Evolutionary conservation across 768 basidiomycete genomes (phyloP).

Genomic region (Hydnomerulius pinastri): DNA sequence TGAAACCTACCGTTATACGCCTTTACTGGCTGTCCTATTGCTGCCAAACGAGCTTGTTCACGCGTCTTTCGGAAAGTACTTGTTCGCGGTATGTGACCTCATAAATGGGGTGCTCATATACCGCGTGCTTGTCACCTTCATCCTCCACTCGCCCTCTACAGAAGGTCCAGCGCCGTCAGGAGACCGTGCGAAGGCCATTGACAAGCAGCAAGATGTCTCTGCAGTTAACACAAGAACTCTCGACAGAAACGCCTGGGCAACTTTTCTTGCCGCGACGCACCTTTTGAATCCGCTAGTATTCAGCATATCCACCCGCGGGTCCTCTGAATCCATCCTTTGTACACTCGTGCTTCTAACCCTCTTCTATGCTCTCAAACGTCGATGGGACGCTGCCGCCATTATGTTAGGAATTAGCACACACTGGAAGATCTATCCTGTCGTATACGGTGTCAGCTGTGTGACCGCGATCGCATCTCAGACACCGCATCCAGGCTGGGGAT

Average conservation of each 20-base stretch:
- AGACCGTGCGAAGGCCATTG: constrained; percentile 7
- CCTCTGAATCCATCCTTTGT: constrained; percentile 87
- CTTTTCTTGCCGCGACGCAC: constrained; percentile 67
- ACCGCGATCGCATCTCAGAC: constrained; percentile 25
- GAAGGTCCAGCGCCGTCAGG: neutral
- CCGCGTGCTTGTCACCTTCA: constrained; percentile 51
- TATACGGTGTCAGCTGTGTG: constrained; percentile 83
- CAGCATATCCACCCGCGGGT: constrained; percentile 95
- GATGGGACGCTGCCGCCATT: constrained; percentile 68
- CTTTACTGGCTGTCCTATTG: constrained; percentile 81
- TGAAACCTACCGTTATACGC: constrained; percentile 96
- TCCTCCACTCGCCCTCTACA: constrained; percentile 39
- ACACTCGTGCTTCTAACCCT: constrained; percentile 75
- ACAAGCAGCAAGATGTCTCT: neutral
- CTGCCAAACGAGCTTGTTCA: constrained; percentile 81
- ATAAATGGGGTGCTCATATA: constrained; percentile 76
- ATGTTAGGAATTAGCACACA: constrained; percentile 83
- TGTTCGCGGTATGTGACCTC: constrained; percentile 86
- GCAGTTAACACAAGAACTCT: neutral
- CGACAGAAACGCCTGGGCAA: constrained; percentile 38
- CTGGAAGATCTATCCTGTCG: constrained; percentile 96
- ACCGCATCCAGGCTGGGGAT: constrained; percentile 19
- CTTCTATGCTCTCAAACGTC: constrained; percentile 54
- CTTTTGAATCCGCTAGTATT: constrained; percentile 94
- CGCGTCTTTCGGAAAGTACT: constrained; percentile 86